phyloP scores from a whole-genome alignment of 257 asterid species.

The Eustoma russellianum region DNA sequence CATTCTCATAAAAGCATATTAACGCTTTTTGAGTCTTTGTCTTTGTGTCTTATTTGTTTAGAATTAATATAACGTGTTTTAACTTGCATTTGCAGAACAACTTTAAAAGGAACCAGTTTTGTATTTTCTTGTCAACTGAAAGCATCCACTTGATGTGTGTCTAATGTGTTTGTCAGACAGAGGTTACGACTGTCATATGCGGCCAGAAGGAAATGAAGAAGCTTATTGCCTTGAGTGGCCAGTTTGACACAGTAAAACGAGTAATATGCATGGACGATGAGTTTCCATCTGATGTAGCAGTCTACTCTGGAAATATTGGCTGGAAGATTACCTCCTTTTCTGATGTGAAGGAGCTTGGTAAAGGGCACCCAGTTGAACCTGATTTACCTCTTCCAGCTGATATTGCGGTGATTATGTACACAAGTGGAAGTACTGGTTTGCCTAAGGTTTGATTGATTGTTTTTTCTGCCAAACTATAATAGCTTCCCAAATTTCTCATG shows the following conservation, averaged over 20 bases:
- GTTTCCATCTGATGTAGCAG: conserved; percentile 42
- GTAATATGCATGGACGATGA: conserved; percentile 82
- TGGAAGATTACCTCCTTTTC: conserved; percentile 67
- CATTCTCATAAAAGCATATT: no score
- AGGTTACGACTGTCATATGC: conserved; percentile 93
- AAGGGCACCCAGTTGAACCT: conserved; percentile 61
- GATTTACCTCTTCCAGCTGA: conserved; percentile 85
- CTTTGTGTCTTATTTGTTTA: no score
- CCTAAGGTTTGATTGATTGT: conserved; percentile 53
- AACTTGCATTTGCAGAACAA: no score
- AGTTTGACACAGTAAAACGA: conserved; percentile 82
- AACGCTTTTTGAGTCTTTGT: no score
- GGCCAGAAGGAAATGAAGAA: conserved; percentile 88
- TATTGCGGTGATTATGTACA: conserved; percentile 95
- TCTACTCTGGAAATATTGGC: conserved; percentile 35
- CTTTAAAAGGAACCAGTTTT: no score
- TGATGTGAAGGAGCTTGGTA: conserved; percentile 65
- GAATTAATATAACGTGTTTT: no score
- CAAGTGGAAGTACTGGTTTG: conserved; percentile 99
- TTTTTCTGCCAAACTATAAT: no score
- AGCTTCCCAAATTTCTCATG: no score
- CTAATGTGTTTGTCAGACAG: conserved; percentile 60
- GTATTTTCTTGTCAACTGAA: no score
- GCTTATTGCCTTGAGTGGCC: conserved; percentile 65
- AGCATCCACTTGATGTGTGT: background rate